phyloP scores from a whole-genome alignment of 148 eudicot species.

The Camellia japonica region DNA sequence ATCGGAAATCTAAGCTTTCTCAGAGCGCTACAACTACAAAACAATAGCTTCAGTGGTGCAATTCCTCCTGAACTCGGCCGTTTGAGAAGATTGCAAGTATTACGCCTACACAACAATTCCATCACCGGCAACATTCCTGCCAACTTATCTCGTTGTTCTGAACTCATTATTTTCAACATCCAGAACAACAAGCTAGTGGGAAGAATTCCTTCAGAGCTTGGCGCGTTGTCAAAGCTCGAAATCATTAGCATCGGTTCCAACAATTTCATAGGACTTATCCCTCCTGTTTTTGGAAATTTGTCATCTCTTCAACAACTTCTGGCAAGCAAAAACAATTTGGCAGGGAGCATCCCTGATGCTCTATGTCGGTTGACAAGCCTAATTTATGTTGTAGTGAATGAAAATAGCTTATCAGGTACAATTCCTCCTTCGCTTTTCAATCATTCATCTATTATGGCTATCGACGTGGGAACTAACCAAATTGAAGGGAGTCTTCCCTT shows the following conservation, averaged over 20 bases:
- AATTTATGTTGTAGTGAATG: neutral
- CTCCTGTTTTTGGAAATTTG: conserved; percentile 15
- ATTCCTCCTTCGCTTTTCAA: conserved; percentile 17
- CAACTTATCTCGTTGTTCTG: conserved; percentile 7
- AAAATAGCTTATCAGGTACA: conserved; percentile 18
- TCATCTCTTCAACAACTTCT: neutral
- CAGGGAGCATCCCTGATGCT: conserved; percentile 7
- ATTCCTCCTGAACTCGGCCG: conserved; percentile 17
- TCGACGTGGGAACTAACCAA: conserved; percentile 14
- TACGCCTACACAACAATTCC: conserved; percentile 15
- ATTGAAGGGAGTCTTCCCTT: conserved; percentile 23
- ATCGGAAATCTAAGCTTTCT: conserved; percentile 27
- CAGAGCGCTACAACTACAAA: conserved; percentile 10
- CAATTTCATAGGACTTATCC: conserved; percentile 10
- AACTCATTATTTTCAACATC: neutral
- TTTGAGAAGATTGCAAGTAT: conserved; percentile 1
- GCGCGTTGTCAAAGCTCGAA: conserved; percentile 6
- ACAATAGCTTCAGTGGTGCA: conserved; percentile 18
- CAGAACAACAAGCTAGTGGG: conserved; percentile 2
- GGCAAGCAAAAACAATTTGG: conserved; percentile 10
- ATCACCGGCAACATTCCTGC: conserved; percentile 14
- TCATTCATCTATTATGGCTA: neutral
- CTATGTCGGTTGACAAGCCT: conserved; percentile 4
- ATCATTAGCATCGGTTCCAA: neutral
- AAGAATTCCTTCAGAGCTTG: conserved; percentile 17